phyloP scores from a whole-genome alignment of 208 protist genomes.

The Naegleria lovaniensis region DNA sequence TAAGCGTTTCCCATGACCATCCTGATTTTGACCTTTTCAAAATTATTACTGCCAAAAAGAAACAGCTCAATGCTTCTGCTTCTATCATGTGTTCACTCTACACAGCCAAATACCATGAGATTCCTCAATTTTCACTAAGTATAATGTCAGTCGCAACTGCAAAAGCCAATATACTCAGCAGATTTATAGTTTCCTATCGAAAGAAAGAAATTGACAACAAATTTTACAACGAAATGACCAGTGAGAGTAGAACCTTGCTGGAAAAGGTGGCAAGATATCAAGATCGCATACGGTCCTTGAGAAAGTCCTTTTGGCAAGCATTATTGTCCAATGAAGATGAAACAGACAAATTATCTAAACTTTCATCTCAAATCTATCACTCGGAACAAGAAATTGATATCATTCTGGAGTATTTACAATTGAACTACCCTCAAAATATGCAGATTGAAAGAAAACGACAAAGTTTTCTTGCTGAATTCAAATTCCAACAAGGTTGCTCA shows the following conservation, averaged over 20 bases:
- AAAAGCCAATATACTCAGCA: neutral
- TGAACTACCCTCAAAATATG: neutral
- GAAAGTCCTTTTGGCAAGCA: neutral
- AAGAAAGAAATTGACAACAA: neutral
- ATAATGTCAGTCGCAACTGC: neutral
- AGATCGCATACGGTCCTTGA: neutral
- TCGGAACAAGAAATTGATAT: neutral
- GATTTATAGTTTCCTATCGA: neutral
- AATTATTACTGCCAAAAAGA: too few species aligned
- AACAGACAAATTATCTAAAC: neutral
- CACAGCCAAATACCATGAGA: too few species aligned
- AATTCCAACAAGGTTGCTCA: neutral
- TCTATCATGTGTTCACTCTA: too few species aligned
- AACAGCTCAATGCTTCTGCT: too few species aligned
- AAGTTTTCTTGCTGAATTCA: too few species aligned
- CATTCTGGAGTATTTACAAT: neutral
- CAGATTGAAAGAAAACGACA: neutral
- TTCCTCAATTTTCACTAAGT: too few species aligned
- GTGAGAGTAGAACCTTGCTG: neutral
- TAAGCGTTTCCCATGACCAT: too few species aligned
- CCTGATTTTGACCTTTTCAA: too few species aligned
- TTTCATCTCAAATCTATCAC: too few species aligned
- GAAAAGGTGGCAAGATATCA: neutral
- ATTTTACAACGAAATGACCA: neutral
- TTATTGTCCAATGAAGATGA: neutral